Evolutionary conservation across 306 rosid species (phyloP).

Genomic region (Vachellia pachyceras): DNA sequence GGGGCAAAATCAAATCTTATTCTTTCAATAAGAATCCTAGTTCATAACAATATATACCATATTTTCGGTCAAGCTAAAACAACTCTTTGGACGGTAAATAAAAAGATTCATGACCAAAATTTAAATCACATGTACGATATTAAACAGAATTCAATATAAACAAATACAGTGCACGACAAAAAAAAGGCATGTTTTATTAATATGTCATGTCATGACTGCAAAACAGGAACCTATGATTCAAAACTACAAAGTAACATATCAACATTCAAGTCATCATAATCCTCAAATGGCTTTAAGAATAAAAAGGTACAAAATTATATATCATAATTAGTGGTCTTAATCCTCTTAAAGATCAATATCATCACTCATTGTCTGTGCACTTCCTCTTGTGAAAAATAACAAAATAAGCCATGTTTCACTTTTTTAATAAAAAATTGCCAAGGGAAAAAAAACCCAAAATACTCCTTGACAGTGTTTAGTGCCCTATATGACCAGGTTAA

Average conservation of each 20-base stretch:
- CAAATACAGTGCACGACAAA: not conserved
- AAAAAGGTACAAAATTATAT: not conserved
- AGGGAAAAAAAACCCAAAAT: not conserved
- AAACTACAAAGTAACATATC: not conserved
- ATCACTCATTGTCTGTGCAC: not conserved
- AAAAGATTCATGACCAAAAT: not conserved
- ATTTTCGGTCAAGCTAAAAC: not conserved
- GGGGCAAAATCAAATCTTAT: not conserved
- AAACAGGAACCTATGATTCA: not conserved
- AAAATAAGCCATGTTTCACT: not conserved
- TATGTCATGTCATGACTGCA: not conserved
- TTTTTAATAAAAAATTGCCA: not conserved
- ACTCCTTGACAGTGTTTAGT: not conserved
- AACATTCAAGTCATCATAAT: not conserved
- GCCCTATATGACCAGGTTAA: not conserved
- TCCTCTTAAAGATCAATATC: not conserved
- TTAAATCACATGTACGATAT: not conserved
- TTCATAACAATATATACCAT: not conserved
- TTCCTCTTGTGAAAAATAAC: not conserved
- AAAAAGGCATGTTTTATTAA: not conserved
- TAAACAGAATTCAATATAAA: not conserved
- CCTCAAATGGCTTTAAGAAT: not conserved
- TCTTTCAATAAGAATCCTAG: not conserved
- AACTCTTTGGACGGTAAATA: not conserved
- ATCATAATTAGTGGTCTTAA: not conserved